A percentile compares a stretch with the other conserved stretches of the same genome.
phyloP scores from a whole-genome alignment of 176 grass and related monocot genomes.

The Puya raimondii region DNA sequence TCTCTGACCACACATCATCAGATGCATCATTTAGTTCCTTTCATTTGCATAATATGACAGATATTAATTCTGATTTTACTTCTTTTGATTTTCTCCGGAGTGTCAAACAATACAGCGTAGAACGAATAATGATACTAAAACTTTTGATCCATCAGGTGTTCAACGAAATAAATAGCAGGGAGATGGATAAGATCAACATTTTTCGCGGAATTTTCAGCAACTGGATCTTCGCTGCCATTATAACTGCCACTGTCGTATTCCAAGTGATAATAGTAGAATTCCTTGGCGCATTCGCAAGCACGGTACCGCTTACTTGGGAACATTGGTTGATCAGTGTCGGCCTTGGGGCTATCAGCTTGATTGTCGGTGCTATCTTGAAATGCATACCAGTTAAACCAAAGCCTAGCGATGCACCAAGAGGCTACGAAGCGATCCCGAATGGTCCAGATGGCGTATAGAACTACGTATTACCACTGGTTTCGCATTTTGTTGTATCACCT shows the following conservation, averaged over 20 bases:
- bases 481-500: not conserved
- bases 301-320: conserved; percentile 65
- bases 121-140: not conserved
- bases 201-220: conserved; percentile 62
- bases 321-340: conserved; percentile 62
- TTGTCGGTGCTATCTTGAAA: conserved; percentile 65
- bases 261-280: conserved; percentile 91
- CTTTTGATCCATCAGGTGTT: conserved; percentile 46
- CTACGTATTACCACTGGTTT: not conserved
- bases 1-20: not conserved
- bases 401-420: conserved; percentile 26
- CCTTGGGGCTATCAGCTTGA: conserved; percentile 65
- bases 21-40: not conserved
- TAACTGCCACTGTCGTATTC: conserved; percentile 52
- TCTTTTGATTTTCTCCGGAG: not conserved
- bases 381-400: conserved; percentile 60
- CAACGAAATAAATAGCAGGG: conserved; percentile 95
- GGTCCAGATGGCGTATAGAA: conserved; percentile 66
- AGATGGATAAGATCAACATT: conserved; percentile 93
- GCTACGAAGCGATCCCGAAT: conserved; percentile 38
- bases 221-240: conserved; percentile 55
- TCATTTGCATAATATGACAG: not conserved
- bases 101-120: not conserved
- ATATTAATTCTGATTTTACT: not conserved
- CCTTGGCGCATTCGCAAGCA: conserved; percentile 72